These are phyloP conservation scores for Pythium myriotylum DNA, from an alignment of 352 stramenopile species.

Conservation along the genomic window DNA sequence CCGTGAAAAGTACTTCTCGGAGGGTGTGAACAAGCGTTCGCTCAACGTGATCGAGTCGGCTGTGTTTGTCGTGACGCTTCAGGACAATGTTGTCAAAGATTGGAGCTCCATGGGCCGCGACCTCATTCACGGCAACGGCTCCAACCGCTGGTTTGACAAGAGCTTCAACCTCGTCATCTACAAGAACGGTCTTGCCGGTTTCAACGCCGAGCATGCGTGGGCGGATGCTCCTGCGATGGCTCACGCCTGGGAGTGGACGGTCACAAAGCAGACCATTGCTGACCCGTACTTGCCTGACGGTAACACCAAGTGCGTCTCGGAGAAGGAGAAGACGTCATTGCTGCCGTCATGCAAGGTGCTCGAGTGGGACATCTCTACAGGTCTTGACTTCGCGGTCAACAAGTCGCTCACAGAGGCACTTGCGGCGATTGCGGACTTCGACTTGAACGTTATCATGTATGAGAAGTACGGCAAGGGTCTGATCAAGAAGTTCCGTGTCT, in stretches of 20 bases:
- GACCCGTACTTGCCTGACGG: slow-evolving; percentile 63
- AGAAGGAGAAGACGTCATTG: slow-evolving; percentile 50
- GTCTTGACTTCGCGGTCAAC: slow-evolving; percentile 51
- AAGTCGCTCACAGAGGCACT: slow-evolving; percentile 59
- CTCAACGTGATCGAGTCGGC: slow-evolving; percentile 76
- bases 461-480: slow-evolving; percentile 86
- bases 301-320: slow-evolving; percentile 39
- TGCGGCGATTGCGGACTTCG: slow-evolving; percentile 84
- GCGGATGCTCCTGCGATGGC: slow-evolving; percentile 88
- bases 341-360: slow-evolving; percentile 56
- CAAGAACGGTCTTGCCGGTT: slow-evolving; percentile 92
- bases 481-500: slow-evolving; percentile 93
- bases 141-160: slow-evolving; percentile 98
- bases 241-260: slow-evolving; percentile 81
- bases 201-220: slow-evolving; percentile 95
- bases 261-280: slow-evolving; percentile 58
- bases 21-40: slow-evolving; percentile 88
- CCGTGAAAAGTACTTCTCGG: slow-evolving; percentile 85
- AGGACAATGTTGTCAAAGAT: slow-evolving; percentile 58
- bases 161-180: slow-evolving; percentile 95
- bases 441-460: slow-evolving; percentile 90
- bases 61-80: slow-evolving; percentile 76
- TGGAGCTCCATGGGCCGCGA: slow-evolving; percentile 75
- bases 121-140: slow-evolving; percentile 84
- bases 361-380: slow-evolving; percentile 62